Conservation (phyloP, 371 early-diverging fungal species). For the Rhizopus delemar region DNA sequence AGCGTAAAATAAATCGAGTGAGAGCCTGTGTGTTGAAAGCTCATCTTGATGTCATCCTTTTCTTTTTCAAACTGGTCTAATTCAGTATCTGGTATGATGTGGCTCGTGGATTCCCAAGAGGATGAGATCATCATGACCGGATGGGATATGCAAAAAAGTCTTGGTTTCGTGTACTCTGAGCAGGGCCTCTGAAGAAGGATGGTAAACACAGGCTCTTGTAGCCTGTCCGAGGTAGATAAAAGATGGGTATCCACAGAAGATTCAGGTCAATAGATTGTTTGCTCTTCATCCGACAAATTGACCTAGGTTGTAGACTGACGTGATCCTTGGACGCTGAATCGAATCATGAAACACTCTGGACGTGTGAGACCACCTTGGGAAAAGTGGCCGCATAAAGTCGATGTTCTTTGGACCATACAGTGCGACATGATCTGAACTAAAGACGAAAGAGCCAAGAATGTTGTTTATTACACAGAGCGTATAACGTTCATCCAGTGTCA, state of each 20-base stretch:
- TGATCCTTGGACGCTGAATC: slow-evolving; percentile 28
- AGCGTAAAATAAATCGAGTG: slow-evolving; percentile 32
- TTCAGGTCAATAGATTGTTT: slow-evolving; percentile 42
- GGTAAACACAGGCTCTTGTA: slow-evolving; percentile 32
- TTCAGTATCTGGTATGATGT: slow-evolving; percentile 53
- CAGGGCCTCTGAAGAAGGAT: slow-evolving; percentile 36
- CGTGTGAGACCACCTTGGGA: slow-evolving; percentile 46
- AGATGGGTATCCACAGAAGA: slow-evolving; percentile 26
- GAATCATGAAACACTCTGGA: slow-evolving; percentile 47
- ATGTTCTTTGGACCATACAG: slow-evolving; percentile 50
- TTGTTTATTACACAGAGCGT: slow-evolving; percentile 62
- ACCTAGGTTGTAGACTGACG: slow-evolving; percentile 43
- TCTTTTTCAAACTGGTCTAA: slow-evolving; percentile 16
- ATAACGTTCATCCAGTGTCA: slow-evolving; percentile 48
- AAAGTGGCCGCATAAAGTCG: slow-evolving; percentile 42
- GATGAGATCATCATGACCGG: slow-evolving; percentile 12
- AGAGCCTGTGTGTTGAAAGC: slow-evolving; percentile 20
- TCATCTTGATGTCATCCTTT: slow-evolving; percentile 4
- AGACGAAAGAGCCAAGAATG: slow-evolving; percentile 60
- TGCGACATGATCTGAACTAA: slow-evolving; percentile 53
- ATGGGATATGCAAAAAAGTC: slow-evolving; percentile 50
- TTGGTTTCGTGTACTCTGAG: slow-evolving; percentile 47
- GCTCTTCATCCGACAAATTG: slow-evolving; percentile 49
- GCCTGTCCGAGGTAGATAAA: slow-evolving; percentile 39
- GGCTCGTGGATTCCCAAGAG: slow-evolving; percentile 44